Evolutionary conservation across 768 basidiomycete genomes (phyloP), one percentile per base, ranked within the genome.

Genomic region (Leccinum disarticulatum): DNA sequence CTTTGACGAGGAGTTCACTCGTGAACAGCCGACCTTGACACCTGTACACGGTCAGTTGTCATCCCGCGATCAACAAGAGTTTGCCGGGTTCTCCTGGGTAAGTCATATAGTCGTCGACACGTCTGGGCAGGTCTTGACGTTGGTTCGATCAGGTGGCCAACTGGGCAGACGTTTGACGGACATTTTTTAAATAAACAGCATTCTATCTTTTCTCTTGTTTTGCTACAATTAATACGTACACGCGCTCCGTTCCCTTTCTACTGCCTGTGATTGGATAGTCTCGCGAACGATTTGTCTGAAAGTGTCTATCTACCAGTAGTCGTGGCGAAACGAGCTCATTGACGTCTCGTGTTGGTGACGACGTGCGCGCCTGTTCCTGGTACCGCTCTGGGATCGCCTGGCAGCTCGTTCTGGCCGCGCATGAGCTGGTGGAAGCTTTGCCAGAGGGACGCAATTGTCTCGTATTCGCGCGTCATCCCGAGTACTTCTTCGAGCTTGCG

Each of bases 81-180:
- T 99, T 79, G 88, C 92, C 65, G 95, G 95, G 17, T 98, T 98
- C 81, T 96, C 94, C 61, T 98, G 95, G 93, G 92, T 91, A 57
- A 59, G 72, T 59, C 14, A 14, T 8, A 15, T 27, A 5, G 10
- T 27, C 10, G n/a, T 46, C 36, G 19, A 30, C 4, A 51, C 27
- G 0, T 10, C 10, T 1, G 0, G 10, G 19, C 54, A 19, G 8
- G 35, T 19, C 52, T 56, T 55, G 52, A 38, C 13, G 6, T 6
- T 6, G 19, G 0, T 25, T 15, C 14, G 19, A 38, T 36, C 55
- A 71, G 69, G 68, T 73, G 55, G 86, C 86, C 33, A 67, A 70
- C 61, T 87, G 86, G 86, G 86, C 86, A 57, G 85, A 87, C 72
- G 61, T 81, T 73, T 71, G 77, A 67, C 61, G 66, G 67, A 73